A percentile compares a stretch with the other conserved stretches of the same genome.
Conservation (phyloP, 176 grass and related monocot genomes). For the Triticum urartu region DNA sequence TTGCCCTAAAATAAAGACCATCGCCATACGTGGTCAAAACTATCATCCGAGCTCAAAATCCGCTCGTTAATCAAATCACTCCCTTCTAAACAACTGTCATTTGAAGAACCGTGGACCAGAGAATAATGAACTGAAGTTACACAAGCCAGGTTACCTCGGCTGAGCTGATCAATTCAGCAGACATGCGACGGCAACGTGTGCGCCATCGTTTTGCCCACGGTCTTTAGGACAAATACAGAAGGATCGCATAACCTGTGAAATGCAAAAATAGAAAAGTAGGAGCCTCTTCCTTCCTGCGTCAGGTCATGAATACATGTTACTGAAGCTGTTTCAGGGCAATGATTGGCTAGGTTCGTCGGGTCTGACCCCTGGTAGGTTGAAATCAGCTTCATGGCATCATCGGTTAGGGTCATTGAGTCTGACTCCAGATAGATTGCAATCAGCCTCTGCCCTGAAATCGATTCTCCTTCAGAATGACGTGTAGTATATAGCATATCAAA, state of each 20-base stretch:
- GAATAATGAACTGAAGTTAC: no score
- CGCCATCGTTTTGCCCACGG: not conserved
- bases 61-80: no score
- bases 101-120: no score
- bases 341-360: no score
- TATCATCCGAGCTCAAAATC: no score
- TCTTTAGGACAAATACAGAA: not conserved
- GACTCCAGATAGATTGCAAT: not conserved
- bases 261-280: not conserved
- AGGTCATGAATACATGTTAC: not conserved
- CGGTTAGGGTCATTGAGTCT: not conserved
- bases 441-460: not conserved
- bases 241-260: not conserved
- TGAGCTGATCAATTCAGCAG: not conserved
- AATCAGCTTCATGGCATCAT: not conserved
- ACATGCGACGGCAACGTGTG: not conserved
- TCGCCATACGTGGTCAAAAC: no score
- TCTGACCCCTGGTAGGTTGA: no score
- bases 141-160: not conserved
- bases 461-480: no score
- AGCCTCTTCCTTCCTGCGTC: not conserved
- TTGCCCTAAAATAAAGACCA: no score
- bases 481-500: no score
- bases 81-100: no score
- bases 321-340: not conserved